Base-by-base conservation (phyloP, 345 rosid species). In the Eutrema heterophyllum region DNA sequence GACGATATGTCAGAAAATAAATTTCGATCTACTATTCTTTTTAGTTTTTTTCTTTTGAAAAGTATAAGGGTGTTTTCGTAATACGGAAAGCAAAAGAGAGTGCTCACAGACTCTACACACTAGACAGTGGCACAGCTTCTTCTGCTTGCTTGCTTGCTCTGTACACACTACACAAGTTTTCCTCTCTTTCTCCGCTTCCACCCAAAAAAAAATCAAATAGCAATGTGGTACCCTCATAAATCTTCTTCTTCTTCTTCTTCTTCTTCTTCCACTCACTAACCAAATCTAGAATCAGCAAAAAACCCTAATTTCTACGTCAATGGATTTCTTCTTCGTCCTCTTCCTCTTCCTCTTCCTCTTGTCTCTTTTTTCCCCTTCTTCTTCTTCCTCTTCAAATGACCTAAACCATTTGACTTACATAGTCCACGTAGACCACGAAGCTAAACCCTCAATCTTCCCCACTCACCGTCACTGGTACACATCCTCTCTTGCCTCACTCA, bases 401-500 rank as follows among this genome's bases (percentile, higher is more conserved):
- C 54, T 56, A 40, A 83, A 73, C 78, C 1, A 62, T 14, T 57
- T 74, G 39, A 87, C 95, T 64, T 85, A 78, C 85, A 85, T 89
- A 7, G 72, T 89, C 52, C 80, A 76, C 64, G 83, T 89, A 35
- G 79, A 83, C 58, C 75, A 72, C 60, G 87, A 86, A 62, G 86
- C 87, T 10, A 95, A 95, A 66, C 99, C 99, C 6, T 84, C 97
- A 74, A 73, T 91, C 71, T 95, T 91, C 82, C 87, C 92, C 3
- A 81, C 94, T 2, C 98, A 92, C 80, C 78, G 77, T 72, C 93
- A 85, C 86, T 95, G 99, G 99, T 95, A 95, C 81, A 69, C 83
- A 1, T 87, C 95, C 24, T 77, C 89, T 0, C 82, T 83, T 29
- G 48, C 83, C 54, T 84, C 86, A 15, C 53, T 79, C 60, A 15